Evolutionary conservation across 495 filamentous ascomycete genomes (phyloP).

Genomic region (Hyaloscypha bicolor): DNA sequence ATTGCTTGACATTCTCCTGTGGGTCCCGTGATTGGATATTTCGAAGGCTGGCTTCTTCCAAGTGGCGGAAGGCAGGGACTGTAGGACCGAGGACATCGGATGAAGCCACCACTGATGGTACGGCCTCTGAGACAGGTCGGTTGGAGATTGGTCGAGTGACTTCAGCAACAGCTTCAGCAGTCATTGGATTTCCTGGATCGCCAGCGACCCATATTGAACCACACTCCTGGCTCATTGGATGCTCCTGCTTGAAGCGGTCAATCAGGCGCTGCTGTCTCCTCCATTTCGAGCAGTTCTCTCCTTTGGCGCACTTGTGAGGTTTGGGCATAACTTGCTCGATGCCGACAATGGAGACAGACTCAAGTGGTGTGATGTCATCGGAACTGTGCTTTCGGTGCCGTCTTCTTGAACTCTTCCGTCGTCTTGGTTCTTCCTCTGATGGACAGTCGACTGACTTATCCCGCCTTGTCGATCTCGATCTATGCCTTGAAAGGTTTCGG

Average conservation of each 20-base stretch:
- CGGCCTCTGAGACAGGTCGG: slow-evolving; percentile 61
- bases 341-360: slow-evolving; percentile 87
- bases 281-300: slow-evolving; percentile 84
- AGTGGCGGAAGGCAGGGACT: slow-evolving; percentile 59
- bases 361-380: slow-evolving; percentile 68
- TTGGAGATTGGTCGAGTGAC: slow-evolving; percentile 18
- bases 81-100: slow-evolving; percentile 82
- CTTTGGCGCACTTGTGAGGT: slow-evolving; percentile 84
- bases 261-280: slow-evolving; percentile 71
- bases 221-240: slow-evolving; percentile 60
- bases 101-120: slow-evolving; percentile 84
- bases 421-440: slow-evolving; percentile 41
- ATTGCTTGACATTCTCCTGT: slow-evolving; percentile 88
- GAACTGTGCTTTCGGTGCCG: slow-evolving; percentile 48
- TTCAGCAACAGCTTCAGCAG: slow-evolving; percentile 48
- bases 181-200: slow-evolving; percentile 70
- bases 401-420: slow-evolving; percentile 45
- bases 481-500: slow-evolving; percentile 36
- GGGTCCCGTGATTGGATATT: slow-evolving; percentile 73
- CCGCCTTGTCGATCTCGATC: slow-evolving; percentile 36
- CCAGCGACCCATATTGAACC: slow-evolving; percentile 66
- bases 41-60: slow-evolving; percentile 71
- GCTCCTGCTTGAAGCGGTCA: slow-evolving; percentile 65
- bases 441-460: slow-evolving; percentile 30
- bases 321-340: slow-evolving; percentile 89